These are phyloP conservation scores for Simplicillium aogashimaense DNA, from an alignment of 2,329 filamentous ascomycete genomes.

Conservation along the genomic window DNA sequence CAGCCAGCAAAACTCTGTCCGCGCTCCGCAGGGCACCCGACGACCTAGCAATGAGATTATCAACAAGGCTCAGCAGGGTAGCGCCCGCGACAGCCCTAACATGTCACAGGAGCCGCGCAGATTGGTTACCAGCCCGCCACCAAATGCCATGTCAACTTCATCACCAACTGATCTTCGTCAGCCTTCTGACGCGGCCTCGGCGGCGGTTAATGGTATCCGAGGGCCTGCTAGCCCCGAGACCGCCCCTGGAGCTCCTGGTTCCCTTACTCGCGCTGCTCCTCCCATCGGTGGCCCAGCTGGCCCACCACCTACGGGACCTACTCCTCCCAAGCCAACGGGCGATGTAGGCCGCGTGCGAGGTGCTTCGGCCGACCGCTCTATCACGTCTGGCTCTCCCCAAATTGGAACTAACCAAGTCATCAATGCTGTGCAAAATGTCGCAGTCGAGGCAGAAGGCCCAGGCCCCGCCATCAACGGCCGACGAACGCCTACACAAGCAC, in stretches of 20 bases:
- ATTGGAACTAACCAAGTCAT: slow-evolving; percentile 27
- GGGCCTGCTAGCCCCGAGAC: not conserved
- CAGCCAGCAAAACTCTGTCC: slow-evolving; percentile 22
- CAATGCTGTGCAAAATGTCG: slow-evolving; percentile 17
- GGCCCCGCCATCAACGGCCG: slow-evolving; percentile 45
- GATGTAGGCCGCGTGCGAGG: slow-evolving; percentile 37
- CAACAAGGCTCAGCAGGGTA: slow-evolving; percentile 7
- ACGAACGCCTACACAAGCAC: slow-evolving; percentile 48
- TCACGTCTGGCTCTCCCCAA: slow-evolving; percentile 25
- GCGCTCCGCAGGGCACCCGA: slow-evolving; percentile 7
- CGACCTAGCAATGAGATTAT: slow-evolving; percentile 13
- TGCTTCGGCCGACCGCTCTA: slow-evolving; percentile 36
- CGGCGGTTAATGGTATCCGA: slow-evolving; percentile 10
- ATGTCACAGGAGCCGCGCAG: slow-evolving; percentile 41
- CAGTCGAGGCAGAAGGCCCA: not conserved
- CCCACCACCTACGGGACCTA: slow-evolving; percentile 42
- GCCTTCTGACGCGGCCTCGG: not conserved
- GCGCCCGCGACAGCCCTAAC: slow-evolving; percentile 34
- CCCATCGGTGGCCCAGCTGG: not conserved
- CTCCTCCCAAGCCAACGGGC: slow-evolving; percentile 34
- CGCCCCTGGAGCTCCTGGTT: not conserved
- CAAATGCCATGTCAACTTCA: slow-evolving; percentile 20
- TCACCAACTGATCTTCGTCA: slow-evolving; percentile 17
- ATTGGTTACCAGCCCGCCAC: slow-evolving; percentile 24
- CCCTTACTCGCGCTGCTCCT: slow-evolving; percentile 16